A percentile compares a stretch with the other conserved stretches of the same genome.
These are phyloP conservation scores for Quercus rubra DNA, from an alignment of 306 rosid genomes.

Conservation along the genomic window DNA sequence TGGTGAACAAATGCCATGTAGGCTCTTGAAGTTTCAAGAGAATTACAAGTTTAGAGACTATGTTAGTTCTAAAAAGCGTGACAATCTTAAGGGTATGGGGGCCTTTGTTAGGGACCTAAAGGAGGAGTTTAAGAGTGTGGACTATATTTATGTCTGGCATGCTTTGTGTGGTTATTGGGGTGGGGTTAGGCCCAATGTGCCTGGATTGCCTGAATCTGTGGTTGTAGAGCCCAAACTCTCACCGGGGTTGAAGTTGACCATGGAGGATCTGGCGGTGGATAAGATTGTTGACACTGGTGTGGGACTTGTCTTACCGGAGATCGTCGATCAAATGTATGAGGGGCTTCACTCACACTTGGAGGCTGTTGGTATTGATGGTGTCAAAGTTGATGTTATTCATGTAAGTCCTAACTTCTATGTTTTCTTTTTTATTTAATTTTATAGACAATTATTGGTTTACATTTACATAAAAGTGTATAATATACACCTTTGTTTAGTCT, in stretches of 20 bases:
- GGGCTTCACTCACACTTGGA: conserved; percentile 77
- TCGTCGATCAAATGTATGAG: conserved; percentile 62
- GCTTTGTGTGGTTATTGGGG: conserved; percentile 99
- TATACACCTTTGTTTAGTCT: too few species aligned
- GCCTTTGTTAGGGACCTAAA: conserved; percentile 74
- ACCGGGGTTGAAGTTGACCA: conserved; percentile 57
- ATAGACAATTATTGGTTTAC: too few species aligned
- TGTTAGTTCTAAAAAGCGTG: conserved; percentile 1
- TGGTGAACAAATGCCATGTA: conserved; percentile 94
- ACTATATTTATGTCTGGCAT: conserved; percentile 85
- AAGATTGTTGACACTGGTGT: conserved; percentile 67
- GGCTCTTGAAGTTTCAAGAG: conserved; percentile 63
- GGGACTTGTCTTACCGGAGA: conserved; percentile 68
- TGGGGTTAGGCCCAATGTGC: conserved; percentile 67
- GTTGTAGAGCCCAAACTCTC: conserved; percentile 48
- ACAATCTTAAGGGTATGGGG: conserved; percentile 44
- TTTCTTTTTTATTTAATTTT: neutral
- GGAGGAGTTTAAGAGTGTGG: conserved; percentile 57
- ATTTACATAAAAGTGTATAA: too few species aligned
- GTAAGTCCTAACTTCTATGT: conserved; percentile 32
- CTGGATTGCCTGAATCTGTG: conserved; percentile 49
- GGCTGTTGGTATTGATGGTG: conserved; percentile 75
- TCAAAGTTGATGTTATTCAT: conserved; percentile 91
- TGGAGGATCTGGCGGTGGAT: conserved; percentile 91
- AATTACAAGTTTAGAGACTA: conserved; percentile 74